Evolutionary conservation across 768 basidiomycete species (phyloP), one percentile per base, ranked within the genome.

Genomic region (Tylopilus sp.): DNA sequence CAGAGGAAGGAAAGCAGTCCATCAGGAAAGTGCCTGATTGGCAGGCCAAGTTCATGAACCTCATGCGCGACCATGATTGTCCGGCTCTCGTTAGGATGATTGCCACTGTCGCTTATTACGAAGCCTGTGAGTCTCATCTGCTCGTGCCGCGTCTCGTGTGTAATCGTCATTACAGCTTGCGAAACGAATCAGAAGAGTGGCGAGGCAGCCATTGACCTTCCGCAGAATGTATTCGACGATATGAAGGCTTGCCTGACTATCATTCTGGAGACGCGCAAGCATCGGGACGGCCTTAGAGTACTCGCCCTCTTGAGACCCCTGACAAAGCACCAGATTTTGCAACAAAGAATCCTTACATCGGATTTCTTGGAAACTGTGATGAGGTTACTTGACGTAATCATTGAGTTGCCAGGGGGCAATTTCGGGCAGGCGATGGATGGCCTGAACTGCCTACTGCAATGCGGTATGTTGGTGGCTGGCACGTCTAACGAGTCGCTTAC

Each of bases 341-440:
- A 54, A 33, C 7, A 54, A 31, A 40, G n/a, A 13, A 54, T 64
- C 30, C 60, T 67, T 22, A 59, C 57, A 2, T 0, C 9, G 1
- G 63, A 59, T 1, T 45, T 65, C 3, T n/a, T 64, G 29, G 14
- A 55, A 5, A 44, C 16, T 2, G 34, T 65, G 19, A 33, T 62
- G 31, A n/a, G 29, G 1, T 34, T 64, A 21, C 40, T 65, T 2
- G 64, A 64, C 26, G 26, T 0, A 22, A 51, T 55, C 7, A 10
- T 59, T 31, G 10, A 6, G 2, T 24, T 40, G 13, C 37, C 33
- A 0, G 51, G 22, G 13, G 46, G 42, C 4, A 54, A 59, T 43
- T 59, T 64, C 26, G 47, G 44, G 24, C 59, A 59, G 22, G 65
- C 54, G 16, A 67, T 65, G 64, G 62, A 64, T 3, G 52, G 55